Conservation (phyloP, 2,329 filamentous ascomycete species). For the Talaromyces sp. region DNA sequence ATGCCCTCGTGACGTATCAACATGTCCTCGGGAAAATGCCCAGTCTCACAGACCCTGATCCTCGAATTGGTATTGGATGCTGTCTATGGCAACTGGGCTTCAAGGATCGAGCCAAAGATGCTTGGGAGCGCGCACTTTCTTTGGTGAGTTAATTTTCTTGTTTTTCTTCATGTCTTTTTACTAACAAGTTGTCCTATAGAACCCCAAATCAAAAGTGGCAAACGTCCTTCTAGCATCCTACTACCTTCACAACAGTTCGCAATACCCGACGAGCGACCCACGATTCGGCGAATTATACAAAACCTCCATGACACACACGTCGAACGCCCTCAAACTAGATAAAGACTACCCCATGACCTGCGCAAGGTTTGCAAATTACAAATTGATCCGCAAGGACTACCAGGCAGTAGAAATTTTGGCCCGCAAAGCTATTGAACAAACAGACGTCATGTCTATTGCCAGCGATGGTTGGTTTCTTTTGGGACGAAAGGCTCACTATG, state of each 20-base stretch:
- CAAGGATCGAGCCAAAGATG: conserved; percentile 83
- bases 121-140: conserved; percentile 84
- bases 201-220: conserved; percentile 78
- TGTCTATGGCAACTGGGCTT: conserved; percentile 96
- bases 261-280: conserved; percentile 74
- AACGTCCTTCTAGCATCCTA: conserved; percentile 87
- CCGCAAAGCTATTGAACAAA: conserved; percentile 89
- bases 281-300: conserved; percentile 83
- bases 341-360: conserved; percentile 87
- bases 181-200: conserved; percentile 29
- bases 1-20: conserved; percentile 81
- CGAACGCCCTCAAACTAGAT: conserved; percentile 89
- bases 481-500: conserved; percentile 83
- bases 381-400: conserved; percentile 75
- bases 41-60: conserved; percentile 84
- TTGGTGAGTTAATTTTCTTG: conserved; percentile 46
- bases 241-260: conserved; percentile 80
- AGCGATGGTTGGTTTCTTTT: conserved; percentile 97
- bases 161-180: not conserved
- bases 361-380: conserved; percentile 84
- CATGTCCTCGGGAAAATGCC: conserved; percentile 81
- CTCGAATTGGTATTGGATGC: conserved; percentile 90
- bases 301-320: conserved; percentile 90
- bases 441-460: conserved; percentile 91
- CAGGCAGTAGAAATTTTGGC: conserved; percentile 79